Evolutionary conservation across 1,139 yeast species (phyloP).

Genomic region (Taphrina sp.): DNA sequence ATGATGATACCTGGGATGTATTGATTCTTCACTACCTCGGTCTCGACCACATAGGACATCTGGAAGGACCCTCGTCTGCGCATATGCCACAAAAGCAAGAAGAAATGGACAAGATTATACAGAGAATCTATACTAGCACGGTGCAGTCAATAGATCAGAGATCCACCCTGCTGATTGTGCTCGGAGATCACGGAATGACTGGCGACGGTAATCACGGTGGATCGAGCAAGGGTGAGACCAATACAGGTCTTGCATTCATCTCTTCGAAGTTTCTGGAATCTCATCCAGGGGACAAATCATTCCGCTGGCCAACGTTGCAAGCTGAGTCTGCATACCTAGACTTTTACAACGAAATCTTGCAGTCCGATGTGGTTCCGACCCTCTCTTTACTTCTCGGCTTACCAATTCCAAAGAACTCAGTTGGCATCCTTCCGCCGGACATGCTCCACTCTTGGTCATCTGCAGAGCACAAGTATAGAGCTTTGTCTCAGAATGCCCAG

Average conservation of each 20-base stretch:
- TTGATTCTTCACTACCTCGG: slow-evolving; percentile 88
- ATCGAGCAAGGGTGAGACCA: slow-evolving; percentile 85
- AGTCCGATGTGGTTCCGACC: slow-evolving; percentile 87
- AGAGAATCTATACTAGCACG: slow-evolving; percentile 53
- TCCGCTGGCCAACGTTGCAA: not conserved
- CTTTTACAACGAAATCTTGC: slow-evolving; percentile 62
- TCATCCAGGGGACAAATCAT: not conserved
- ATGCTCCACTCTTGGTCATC: slow-evolving; percentile 42
- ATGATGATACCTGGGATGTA: slow-evolving; percentile 65
- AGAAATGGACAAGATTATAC: slow-evolving; percentile 77
- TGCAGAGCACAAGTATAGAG: slow-evolving; percentile 44
- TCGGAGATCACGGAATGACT: slow-evolving; percentile 98
- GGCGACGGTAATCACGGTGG: slow-evolving; percentile 92
- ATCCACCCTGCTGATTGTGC: slow-evolving; percentile 66
- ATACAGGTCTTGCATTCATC: slow-evolving; percentile 71
- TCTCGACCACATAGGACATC: slow-evolving; percentile 94
- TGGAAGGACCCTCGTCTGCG: slow-evolving; percentile 80
- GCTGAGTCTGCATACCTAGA: slow-evolving; percentile 41
- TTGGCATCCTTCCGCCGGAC: slow-evolving; percentile 68
- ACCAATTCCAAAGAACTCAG: slow-evolving; percentile 80
- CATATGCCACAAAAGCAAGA: slow-evolving; percentile 77
- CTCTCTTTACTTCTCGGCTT: slow-evolving; percentile 67
- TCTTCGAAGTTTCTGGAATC: slow-evolving; percentile 57
- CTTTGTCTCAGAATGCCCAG: slow-evolving; percentile 59
- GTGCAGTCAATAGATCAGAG: slow-evolving; percentile 45